A percentile compares a stretch with the other conserved stretches of the same genome.
These are phyloP conservation scores for Suillus ampliporus DNA, from an alignment of 768 basidiomycete species.

Conservation along the genomic window DNA sequence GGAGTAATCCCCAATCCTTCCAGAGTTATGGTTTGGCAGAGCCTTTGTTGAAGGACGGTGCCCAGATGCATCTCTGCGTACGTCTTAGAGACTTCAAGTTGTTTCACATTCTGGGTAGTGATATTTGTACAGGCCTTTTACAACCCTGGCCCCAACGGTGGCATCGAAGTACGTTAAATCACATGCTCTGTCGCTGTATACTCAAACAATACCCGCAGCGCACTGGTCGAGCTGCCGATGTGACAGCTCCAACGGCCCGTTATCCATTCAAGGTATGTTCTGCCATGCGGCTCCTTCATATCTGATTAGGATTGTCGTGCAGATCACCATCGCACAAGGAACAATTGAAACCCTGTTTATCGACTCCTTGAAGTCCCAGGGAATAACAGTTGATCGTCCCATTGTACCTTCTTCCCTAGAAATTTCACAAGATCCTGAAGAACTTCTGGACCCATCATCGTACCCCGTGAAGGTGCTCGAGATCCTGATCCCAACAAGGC, in stretches of 20 bases:
- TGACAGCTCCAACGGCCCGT: slow-evolving; percentile 64
- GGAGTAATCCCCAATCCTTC: neutral
- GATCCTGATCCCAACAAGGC: neutral
- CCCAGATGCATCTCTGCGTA: slow-evolving; percentile 74
- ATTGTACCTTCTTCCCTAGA: slow-evolving; percentile 37
- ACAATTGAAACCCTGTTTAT: slow-evolving; percentile 48
- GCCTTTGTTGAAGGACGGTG: slow-evolving; percentile 63
- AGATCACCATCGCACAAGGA: slow-evolving; percentile 48
- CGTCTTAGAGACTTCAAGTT: slow-evolving; percentile 26
- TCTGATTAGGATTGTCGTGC: neutral
- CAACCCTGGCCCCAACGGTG: slow-evolving; percentile 63
- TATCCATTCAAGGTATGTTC: slow-evolving; percentile 71
- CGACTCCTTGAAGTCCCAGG: slow-evolving; percentile 41
- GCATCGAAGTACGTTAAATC: slow-evolving; percentile 55
- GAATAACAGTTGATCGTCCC: slow-evolving; percentile 44
- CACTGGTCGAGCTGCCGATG: slow-evolving; percentile 64
- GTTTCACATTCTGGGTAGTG: neutral
- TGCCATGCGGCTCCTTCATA: neutral
- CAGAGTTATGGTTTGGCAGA: slow-evolving; percentile 83
- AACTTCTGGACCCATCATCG: slow-evolving; percentile 37
- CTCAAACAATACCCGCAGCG: slow-evolving; percentile 46
- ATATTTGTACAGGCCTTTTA: slow-evolving; percentile 65
- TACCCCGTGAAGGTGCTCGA: slow-evolving; percentile 38
- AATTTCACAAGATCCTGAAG: slow-evolving; percentile 41
- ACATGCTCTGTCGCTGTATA: neutral